Conservation (phyloP, 257 asterid genomes). For the Solanum habrochaites region DNA sequence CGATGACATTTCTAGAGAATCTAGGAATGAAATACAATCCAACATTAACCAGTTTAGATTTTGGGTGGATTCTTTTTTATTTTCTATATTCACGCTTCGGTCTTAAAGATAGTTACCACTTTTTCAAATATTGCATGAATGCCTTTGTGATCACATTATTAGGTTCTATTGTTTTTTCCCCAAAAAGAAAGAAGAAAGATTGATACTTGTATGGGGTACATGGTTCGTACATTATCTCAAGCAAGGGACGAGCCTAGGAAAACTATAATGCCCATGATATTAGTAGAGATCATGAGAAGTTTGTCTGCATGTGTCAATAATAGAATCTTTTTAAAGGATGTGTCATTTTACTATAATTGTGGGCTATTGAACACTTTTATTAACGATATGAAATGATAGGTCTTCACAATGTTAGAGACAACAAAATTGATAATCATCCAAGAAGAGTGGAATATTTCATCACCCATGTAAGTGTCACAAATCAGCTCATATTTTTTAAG, state of each 20-base stretch:
- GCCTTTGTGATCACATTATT: too few species aligned
- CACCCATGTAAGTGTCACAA: not conserved
- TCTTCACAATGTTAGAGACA: not conserved
- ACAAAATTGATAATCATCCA: not conserved
- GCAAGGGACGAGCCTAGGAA: not conserved
- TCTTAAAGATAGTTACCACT: not conserved
- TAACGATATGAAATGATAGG: not conserved
- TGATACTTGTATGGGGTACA: not conserved
- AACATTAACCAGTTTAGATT: not conserved
- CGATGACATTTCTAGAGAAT: not conserved
- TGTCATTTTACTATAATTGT: not conserved
- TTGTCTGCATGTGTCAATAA: not conserved
- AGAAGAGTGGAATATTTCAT: not conserved
- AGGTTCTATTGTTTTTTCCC: too few species aligned
- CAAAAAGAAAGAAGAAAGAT: too few species aligned
- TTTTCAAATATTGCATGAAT: not conserved
- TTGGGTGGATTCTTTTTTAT: not conserved
- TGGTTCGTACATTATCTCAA: not conserved
- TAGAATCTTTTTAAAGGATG: not conserved
- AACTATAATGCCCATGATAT: not conserved
- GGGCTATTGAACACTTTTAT: not conserved
- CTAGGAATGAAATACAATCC: not conserved
- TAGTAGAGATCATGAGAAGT: not conserved
- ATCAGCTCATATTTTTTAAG: not conserved
- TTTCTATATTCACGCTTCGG: not conserved